Base-by-base conservation (phyloP, 768 basidiomycete species). In the Tylopilus rubrobrunneus region DNA sequence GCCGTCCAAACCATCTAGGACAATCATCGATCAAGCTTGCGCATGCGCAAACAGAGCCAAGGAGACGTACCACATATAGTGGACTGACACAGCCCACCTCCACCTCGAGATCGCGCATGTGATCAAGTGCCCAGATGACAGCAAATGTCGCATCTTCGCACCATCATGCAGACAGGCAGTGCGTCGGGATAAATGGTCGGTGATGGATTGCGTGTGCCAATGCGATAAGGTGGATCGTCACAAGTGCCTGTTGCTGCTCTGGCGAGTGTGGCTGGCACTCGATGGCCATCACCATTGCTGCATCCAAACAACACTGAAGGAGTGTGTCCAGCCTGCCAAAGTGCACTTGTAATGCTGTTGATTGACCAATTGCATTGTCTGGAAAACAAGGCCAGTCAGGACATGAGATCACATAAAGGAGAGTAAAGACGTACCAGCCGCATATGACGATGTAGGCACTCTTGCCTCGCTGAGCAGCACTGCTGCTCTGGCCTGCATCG, bases 241-340 rank as follows among this genome's bases (percentile, higher is more conserved):
- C 48, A 0, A 63, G 45, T 9, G 51, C 42, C 33, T 67, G 58
- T 7, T 27, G 34, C 23, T 40, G 50, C 9, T 19, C 40, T 2
- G 15, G 49, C 11, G 7, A 17, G 17, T 48, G 51, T 9, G 48
- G 1, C 3, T 17, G 45, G 14, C n/a, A 39, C 17, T 48, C 52
- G 9, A 41, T 55, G 6, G 49, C 36, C 25, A 51, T 19, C 7
- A 46, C 23, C 34, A 65, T 49, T 28, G 52, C 64, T 37, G 49
- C 53, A 42, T 15, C 49, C 25, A 56, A 46, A 39, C 53, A 64
- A 2, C 62, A 61, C 5, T 77, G 75, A 36, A 82, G 76, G 44
- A 81, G 70, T 31, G 68, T 62, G 55, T 79, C 76, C 51, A 82
- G 64, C 3, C 73, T 74, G 40, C 70, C 70, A 21, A 82, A 81